A percentile compares a stretch with the other conserved stretches of the same genome.
Conservation (phyloP, 78 protist species). For the Trichosphaerium sp. region DNA sequence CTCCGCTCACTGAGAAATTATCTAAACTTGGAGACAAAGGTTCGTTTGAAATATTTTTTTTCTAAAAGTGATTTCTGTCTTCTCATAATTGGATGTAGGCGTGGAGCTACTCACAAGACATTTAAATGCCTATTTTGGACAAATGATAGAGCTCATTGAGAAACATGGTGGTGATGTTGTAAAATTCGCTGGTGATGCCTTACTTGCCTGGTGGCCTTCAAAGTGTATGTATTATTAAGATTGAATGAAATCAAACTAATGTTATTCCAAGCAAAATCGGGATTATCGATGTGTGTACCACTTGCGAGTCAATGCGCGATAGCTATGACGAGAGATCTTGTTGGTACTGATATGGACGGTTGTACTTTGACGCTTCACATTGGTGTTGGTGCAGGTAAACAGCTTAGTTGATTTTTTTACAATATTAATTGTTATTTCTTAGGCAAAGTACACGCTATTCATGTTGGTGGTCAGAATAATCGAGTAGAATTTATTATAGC, state of each 20-base stretch:
- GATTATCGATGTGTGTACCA: constrained; percentile 18
- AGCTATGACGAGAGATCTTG: constrained; percentile 27
- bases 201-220: constrained; percentile 59
- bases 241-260: too few relatives aligned
- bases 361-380: constrained; percentile 56
- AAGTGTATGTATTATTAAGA: constrained; percentile 9
- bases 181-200: constrained; percentile 73
- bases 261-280: too few relatives aligned
- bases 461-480: constrained; percentile 54
- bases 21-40: constrained; percentile 37
- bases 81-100: too few relatives aligned
- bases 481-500: constrained; percentile 55
- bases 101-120: constrained; percentile 45
- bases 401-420: constrained; percentile 12
- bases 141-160: constrained; percentile 36
- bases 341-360: constrained; percentile 40
- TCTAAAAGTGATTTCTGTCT: too few relatives aligned
- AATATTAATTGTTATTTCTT: too few relatives aligned
- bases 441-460: constrained; percentile 3
- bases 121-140: constrained; percentile 43
- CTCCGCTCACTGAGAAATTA: constrained; percentile 46
- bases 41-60: too few relatives aligned
- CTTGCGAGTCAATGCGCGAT: constrained; percentile 58
- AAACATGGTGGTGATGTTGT: constrained; percentile 60
- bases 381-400: constrained; percentile 59